These are phyloP conservation scores for Penicillium hordei DNA, from an alignment of 2,329 filamentous ascomycete genomes.

Conservation along the genomic window DNA sequence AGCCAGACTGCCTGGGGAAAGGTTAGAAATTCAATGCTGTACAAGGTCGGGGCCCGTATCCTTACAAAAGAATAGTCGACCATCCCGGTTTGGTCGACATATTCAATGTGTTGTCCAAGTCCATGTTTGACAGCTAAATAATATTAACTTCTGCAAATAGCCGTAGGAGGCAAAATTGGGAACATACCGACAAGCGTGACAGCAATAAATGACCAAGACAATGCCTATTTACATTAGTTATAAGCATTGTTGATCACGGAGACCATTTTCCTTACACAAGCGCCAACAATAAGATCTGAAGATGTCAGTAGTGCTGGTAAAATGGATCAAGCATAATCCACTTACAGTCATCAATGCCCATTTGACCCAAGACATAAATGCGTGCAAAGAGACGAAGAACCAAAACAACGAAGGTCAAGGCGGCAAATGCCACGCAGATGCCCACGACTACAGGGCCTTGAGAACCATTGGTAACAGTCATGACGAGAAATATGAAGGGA, in stretches of 20 bases:
- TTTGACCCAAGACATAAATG: constrained; percentile 36
- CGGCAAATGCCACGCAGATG: constrained; percentile 40
- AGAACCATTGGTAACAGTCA: constrained; percentile 25
- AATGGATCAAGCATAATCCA: not conserved
- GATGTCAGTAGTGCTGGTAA: constrained; percentile 6
- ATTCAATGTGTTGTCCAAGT: constrained; percentile 18
- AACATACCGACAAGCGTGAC: constrained; percentile 37
- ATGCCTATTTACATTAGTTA: constrained; percentile 23
- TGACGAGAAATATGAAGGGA: constrained; percentile 14
- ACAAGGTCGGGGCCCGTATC: not conserved
- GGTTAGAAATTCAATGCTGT: not conserved
- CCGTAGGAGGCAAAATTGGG: not conserved
- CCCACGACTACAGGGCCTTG: constrained; percentile 37
- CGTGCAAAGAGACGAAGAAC: constrained; percentile 42
- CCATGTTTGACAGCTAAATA: constrained; percentile 21
- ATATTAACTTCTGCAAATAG: not conserved
- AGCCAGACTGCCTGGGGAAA: constrained; percentile 44
- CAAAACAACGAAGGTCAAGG: constrained; percentile 41
- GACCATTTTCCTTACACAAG: constrained; percentile 27
- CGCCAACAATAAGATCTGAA: constrained; percentile 32
- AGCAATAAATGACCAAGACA: constrained; percentile 40
- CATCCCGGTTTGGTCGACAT: constrained; percentile 15
- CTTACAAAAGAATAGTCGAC: constrained; percentile 23
- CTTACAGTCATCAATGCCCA: constrained; percentile 35
- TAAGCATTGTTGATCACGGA: not conserved